These are phyloP conservation scores for Gossypium arboreum DNA, from an alignment of 345 rosid species.

Conservation along the genomic window DNA sequence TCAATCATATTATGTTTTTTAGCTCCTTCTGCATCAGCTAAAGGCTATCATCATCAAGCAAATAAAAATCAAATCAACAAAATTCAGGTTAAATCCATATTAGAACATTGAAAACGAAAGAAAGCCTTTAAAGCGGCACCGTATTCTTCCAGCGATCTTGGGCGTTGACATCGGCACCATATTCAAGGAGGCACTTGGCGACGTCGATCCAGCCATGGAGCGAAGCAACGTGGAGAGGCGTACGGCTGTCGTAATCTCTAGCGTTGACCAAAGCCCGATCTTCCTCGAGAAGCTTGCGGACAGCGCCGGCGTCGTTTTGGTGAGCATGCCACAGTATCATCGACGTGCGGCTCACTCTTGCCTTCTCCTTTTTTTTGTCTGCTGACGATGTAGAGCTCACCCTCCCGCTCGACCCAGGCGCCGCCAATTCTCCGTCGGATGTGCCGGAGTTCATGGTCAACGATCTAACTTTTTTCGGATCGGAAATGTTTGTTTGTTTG, in stretches of 20 bases:
- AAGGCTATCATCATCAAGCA: conserved; percentile 51
- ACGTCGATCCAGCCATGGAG: conserved; percentile 95
- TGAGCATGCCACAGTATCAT: conserved; percentile 97
- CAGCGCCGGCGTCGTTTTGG: conserved; percentile 84
- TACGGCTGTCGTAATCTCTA: conserved; percentile 84
- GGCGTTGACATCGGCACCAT: conserved; percentile 96
- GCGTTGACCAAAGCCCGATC: conserved; percentile 81
- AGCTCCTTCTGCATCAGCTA: conserved; percentile 99
- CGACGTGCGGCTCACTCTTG: conserved; percentile 95
- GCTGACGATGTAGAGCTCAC: conserved; percentile 26
- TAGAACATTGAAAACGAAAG: neutral
- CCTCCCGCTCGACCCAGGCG: conserved; percentile 23
- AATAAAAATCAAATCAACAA: neutral
- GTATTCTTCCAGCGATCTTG: conserved; percentile 99
- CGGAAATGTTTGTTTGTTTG: neutral
- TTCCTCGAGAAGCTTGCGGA: conserved; percentile 87
- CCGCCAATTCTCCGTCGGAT: conserved; percentile 33
- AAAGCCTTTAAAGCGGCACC: conserved; percentile 27
- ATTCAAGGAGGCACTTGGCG: conserved; percentile 75
- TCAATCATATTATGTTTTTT: conserved; percentile 70
- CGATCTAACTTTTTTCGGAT: conserved; percentile 10
- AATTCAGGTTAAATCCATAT: neutral
- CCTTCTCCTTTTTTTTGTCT: conserved; percentile 88
- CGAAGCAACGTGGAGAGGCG: conserved; percentile 95
- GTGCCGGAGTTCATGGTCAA: conserved; percentile 50